These are phyloP conservation scores for Chlorella ohadii DNA, from an alignment of 139 green algal species.

Conservation along the genomic window DNA sequence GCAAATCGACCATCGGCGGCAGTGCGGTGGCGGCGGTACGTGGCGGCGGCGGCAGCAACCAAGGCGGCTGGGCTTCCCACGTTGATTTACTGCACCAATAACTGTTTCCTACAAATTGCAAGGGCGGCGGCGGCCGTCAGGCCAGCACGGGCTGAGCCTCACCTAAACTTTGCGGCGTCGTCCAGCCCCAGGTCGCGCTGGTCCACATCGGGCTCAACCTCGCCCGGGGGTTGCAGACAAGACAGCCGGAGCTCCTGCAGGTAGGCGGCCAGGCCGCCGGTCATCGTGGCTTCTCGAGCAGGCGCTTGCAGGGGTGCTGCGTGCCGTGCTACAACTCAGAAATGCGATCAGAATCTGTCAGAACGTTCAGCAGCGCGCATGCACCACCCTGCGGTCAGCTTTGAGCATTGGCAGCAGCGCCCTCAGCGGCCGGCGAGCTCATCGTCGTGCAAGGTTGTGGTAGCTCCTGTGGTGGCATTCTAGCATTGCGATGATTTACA, in stretches of 20 bases:
- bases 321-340: too few relatives aligned
- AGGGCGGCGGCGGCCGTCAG: too few relatives aligned
- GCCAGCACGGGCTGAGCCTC: background rate
- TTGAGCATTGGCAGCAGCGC: too few relatives aligned
- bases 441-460: too few relatives aligned
- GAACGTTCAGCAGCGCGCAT: too few relatives aligned
- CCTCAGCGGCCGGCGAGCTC: too few relatives aligned
- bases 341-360: too few relatives aligned
- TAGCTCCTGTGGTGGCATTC: too few relatives aligned
- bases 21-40: background rate
- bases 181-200: conserved; percentile 31
- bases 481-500: too few relatives aligned
- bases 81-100: background rate
- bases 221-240: background rate
- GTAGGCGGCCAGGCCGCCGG: background rate
- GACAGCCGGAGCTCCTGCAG: conserved; percentile 26
- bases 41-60: background rate
- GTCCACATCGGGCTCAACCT: conserved; percentile 32
- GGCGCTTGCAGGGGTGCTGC: too few relatives aligned
- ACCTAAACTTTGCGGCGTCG: conserved; percentile 34
- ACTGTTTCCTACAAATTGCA: too few relatives aligned
- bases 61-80: background rate
- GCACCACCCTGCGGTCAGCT: too few relatives aligned
- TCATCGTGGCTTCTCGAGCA: background rate
- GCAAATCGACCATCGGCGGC: background rate